Conservation (phyloP, 2,329 filamentous ascomycete species). For the Cladorrhinum sp. region DNA sequence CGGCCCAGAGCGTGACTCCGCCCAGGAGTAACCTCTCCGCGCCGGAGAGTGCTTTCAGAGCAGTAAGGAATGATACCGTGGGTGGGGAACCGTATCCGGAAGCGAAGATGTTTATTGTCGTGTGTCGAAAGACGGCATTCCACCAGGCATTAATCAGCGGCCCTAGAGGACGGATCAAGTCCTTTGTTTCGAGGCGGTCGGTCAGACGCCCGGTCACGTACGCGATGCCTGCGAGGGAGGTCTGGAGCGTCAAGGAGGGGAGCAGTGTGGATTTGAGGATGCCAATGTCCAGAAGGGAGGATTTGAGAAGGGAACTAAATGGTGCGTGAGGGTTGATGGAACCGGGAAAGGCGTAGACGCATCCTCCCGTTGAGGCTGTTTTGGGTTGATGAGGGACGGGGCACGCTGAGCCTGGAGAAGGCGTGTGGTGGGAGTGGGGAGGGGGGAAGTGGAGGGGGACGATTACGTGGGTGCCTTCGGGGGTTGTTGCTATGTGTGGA, state of each 20-base stretch:
- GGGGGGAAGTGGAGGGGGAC: not conserved
- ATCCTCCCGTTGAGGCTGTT: not conserved
- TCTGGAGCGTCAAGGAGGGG: constrained; percentile 53
- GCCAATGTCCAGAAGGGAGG: constrained; percentile 37
- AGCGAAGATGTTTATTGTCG: no score
- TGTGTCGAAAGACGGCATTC: constrained; percentile 53
- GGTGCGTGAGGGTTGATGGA: not conserved
- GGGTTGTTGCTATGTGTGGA: not conserved
- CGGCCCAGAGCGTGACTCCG: constrained; percentile 57
- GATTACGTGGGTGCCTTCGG: not conserved
- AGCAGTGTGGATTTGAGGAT: constrained; percentile 52
- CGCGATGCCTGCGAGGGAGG: constrained; percentile 48
- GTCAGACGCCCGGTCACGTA: constrained; percentile 52
- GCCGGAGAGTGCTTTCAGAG: constrained; percentile 48
- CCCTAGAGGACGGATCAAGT: constrained; percentile 55
- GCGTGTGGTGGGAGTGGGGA: not conserved
- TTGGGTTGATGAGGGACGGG: no score
- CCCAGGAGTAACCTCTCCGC: constrained; percentile 54
- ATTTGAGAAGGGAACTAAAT: not conserved
- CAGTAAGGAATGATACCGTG: constrained; percentile 44
- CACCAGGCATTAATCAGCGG: constrained; percentile 60
- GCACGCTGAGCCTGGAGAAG: no score
- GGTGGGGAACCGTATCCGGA: constrained; percentile 26
- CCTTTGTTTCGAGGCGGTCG: constrained; percentile 57
- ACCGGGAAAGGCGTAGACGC: not conserved